Percentiles rank a stretch among this genome's conserved stretches.
Evolutionary conservation across 116 monocot species (phyloP).

Genomic region (Dioscorea cayenensis): DNA sequence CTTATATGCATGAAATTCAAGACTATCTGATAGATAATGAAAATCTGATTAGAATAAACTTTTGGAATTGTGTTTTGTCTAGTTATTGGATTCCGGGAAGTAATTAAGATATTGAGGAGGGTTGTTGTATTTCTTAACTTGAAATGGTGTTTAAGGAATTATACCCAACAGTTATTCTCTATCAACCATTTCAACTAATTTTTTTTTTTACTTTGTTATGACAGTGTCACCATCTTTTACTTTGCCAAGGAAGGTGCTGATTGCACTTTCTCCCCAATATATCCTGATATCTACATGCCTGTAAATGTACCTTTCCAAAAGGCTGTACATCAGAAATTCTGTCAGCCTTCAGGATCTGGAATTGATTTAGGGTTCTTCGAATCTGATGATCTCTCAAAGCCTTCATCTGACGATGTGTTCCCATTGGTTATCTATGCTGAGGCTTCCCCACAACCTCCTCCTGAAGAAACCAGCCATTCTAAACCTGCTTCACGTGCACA

Average conservation of each 20-base stretch:
- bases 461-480: conserved; percentile 11
- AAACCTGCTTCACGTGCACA: conserved; percentile 33
- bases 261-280: conserved; percentile 28
- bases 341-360: conserved; percentile 71
- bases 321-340: conserved; percentile 58
- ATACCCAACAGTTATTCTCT: no score
- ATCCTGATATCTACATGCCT: conserved; percentile 37
- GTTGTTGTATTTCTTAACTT: no score
- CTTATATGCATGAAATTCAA: no score
- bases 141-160: no score
- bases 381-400: conserved; percentile 64
- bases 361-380: conserved; percentile 83
- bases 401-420: conserved; percentile 44
- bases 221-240: conserved; percentile 80
- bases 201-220: neutral
- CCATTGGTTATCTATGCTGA: conserved; percentile 73
- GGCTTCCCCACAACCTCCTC: conserved; percentile 13
- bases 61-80: no score
- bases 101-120: no score
- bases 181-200: no score
- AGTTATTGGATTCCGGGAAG: no score
- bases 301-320: conserved; percentile 45
- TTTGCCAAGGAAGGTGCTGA: conserved; percentile 74
- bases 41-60: no score
- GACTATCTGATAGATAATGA: no score